Conservation (phyloP, 768 basidiomycete genomes). For the Cystofilobasidium bisporidii region DNA sequence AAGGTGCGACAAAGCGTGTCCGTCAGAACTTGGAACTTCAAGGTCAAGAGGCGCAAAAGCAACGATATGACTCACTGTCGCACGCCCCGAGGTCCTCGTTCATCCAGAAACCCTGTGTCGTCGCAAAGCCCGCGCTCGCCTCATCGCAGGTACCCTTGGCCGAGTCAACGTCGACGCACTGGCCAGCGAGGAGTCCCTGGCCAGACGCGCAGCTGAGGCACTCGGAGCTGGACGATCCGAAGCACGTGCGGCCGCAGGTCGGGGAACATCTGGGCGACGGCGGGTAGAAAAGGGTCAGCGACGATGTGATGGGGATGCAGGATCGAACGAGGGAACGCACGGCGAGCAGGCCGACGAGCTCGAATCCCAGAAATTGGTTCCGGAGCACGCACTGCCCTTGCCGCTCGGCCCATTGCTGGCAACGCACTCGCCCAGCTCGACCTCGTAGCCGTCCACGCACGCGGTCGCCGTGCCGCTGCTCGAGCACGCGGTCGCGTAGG, state of each 20-base stretch:
- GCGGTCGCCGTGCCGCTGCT: conserved; percentile 5
- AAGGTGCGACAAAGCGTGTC: background rate
- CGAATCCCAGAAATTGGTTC: conserved; percentile 18
- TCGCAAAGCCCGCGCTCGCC: background rate
- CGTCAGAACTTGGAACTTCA: background rate
- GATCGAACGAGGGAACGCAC: conserved; percentile 4
- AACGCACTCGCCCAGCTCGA: conserved; percentile 20
- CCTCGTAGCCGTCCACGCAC: conserved; percentile 20
- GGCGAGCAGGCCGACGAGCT: background rate
- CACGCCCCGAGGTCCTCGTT: conserved; percentile 41
- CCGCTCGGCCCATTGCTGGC: conserved; percentile 21
- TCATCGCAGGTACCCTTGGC: conserved; percentile 56
- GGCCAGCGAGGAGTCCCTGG: conserved; percentile 55
- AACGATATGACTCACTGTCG: conserved; percentile 54
- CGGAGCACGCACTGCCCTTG: conserved; percentile 20
- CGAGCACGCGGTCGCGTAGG: conserved; percentile 4
- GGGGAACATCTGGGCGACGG: conserved; percentile 51
- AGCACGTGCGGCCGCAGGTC: conserved; percentile 54
- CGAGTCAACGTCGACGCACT: conserved; percentile 56
- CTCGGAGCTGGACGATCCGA: conserved; percentile 49
- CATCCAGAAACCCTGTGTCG: background rate
- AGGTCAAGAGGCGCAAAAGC: background rate
- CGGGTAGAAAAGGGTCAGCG: conserved; percentile 42
- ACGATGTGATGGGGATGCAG: too few species aligned
- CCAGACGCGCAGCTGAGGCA: conserved; percentile 62